Evolutionary conservation across 331 rosid genomes (phyloP), one percentile per base, ranked within the genome.

Genomic region (Acacia pycnantha): DNA sequence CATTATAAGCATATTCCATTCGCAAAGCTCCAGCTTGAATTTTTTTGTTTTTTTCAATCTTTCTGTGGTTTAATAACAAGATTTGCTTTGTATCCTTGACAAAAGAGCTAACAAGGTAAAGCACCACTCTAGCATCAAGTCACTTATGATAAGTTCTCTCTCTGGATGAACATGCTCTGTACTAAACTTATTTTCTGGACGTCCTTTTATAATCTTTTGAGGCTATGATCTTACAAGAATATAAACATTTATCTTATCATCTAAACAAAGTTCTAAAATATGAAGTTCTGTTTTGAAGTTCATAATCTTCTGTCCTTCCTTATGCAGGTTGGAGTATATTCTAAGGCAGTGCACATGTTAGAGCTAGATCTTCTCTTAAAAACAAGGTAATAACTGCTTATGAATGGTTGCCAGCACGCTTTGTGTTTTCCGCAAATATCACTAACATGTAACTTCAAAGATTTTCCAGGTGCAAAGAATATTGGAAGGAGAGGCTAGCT

Each of bases 351-450:
- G 84, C 91, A 37, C 79, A 90, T 93, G 96, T 44, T 86, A 84
- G 98, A 95, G 82, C 84, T 95, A 56, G 91, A 90, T 80, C 82
- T 95, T 66, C 93, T 93, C 16, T 27, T 93, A 82, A 93, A 93
- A 88, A 87, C 75, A 90, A 90, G 98, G 98, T 95, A 81, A 65
- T 44, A 19, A 64, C 13, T 18, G 48, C 31, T 41, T 50, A 53
- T 82, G 22, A 70, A 69, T 61, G 72, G 66, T 51, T 33, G n/a
- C 67, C 67, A 44, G 18, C 67, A 74, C 37, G 62, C 54, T 78
- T 15, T 79, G 54, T 79, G 62, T 85, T 44, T 40, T 10, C 18
- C 61, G 47, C 71, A 24, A 48, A 67, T 76, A 72, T 18, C 33
- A 41, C 5, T 16, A 61, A 59, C 50, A 68, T 48, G 19, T 87